These are phyloP conservation scores for Closterium sp. DNA, from an alignment of 139 green algal genomes.

Conservation along the genomic window DNA sequence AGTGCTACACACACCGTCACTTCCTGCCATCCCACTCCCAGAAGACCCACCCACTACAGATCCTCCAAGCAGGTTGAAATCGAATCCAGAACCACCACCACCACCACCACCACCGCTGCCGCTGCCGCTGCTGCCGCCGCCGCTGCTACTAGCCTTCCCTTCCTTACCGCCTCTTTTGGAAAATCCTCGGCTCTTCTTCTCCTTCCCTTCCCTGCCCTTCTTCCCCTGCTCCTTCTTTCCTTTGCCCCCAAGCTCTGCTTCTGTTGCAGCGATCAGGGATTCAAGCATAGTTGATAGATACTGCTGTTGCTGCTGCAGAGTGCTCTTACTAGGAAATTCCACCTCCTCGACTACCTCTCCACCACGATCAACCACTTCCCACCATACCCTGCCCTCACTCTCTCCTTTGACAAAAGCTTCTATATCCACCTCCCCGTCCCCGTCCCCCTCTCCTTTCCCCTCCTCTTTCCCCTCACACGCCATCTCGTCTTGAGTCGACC, in stretches of 20 bases:
- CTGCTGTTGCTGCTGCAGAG: not conserved
- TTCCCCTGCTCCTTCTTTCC: not conserved
- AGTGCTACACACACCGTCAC: not conserved
- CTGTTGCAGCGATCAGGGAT: not conserved
- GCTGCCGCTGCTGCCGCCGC: no score
- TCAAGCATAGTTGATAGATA: not conserved
- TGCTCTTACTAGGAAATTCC: no score
- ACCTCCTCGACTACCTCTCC: no score
- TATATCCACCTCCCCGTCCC: not conserved
- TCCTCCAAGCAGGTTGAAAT: not conserved
- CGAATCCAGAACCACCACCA: not conserved
- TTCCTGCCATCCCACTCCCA: not conserved
- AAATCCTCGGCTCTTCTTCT: not conserved
- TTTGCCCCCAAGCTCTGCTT: not conserved
- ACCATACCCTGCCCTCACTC: not conserved
- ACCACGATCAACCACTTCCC: not conserved
- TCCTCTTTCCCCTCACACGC: not conserved
- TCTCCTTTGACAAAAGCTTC: not conserved
- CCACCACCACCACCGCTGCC: no score
- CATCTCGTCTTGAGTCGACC: no score
- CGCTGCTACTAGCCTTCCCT: not conserved
- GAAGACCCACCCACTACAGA: no score
- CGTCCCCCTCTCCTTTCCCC: not conserved
- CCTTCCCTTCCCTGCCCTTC: not conserved
- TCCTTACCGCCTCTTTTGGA: not conserved